Base-by-base conservation (phyloP, 176 grass and related monocot genomes). In the Triticum turgidum region DNA sequence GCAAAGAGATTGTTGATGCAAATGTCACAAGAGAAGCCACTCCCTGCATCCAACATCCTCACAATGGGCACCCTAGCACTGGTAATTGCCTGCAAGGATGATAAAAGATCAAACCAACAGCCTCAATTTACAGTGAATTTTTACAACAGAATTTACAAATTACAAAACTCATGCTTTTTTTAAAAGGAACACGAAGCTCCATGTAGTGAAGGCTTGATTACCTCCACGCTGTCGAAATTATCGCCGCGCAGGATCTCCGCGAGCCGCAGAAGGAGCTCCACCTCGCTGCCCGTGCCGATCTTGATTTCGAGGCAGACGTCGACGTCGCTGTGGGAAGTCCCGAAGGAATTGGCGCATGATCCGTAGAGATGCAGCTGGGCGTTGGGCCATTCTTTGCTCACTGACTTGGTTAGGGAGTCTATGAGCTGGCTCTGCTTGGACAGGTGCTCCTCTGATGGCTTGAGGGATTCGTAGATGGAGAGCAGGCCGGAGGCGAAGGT, bases 331-430 rank as follows among this genome's bases (percentile, higher is more conserved):
- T 86, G 83, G 1, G 85, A 73, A 4, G 84, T 82, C 0, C 87
- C 90, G n/a, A 92, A 94, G 1, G 92, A 89, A 78, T 90, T 94
- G n/a, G 82, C 87, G 32, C 92, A 94, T 7, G 92, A 94, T 37
- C 89, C 92, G 38, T 90, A 94, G 58, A 94, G 90, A 52, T 94
- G 90, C 62, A 92, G 47, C 92, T 77, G 74, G 41, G 85, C 87
- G 11, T 84, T 5, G 11, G 87, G 87, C 90, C 89, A 94, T 42
- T 94, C 85, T 80, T 83, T 88, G 78, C 33, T 77, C 65, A 94
- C 72, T 32, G 34, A 80, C 25, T 61, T 86, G 0, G 33, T 2
- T 2, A 94, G 85, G 4, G 74, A 94, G n/a, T 70, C 66, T 20
- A 92, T 8, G 0, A 94, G 85, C 76, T 66, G 85, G 4, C 85